Evolutionary conservation across 495 filamentous ascomycete species (phyloP), one percentile per base, ranked within the genome.

Genomic region (Annulohypoxylon moriforme): DNA sequence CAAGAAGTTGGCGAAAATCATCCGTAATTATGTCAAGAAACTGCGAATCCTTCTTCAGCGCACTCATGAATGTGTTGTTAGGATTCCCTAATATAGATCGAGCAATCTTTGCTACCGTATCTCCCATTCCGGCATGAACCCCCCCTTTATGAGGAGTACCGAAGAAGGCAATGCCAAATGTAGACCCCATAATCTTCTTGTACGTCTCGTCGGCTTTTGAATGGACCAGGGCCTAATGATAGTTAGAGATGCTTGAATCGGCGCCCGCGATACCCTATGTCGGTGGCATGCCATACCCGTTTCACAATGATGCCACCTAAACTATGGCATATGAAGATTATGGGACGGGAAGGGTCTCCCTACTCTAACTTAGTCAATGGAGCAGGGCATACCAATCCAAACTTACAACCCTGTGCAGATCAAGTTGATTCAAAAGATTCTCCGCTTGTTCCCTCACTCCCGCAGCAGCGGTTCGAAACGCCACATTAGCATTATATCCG

Each of bases 401-500:
- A 44, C 59, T 16, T 49, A 73, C 70, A 1, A 1, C 16, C 20
- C 68, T 42, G 16, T 34, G 50, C 60, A 31, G 14, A 0, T 73
- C 55, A 4, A 79, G 53, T 10, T 59, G 69, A 46, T 75, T 76
- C 13, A 80, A 52, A 2, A 82, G 60, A 18, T 77, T 77, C 20
- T 74, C 63, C 1, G 79, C 76, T 22, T 80, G 77, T 29, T 82
- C 78, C 16, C 70, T 57, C 10, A 82, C 71, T 0, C 76, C 80
- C 20, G 76, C 75, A 10, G 60, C 40, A 3, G 74, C 73, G 3
- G 67, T 74, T 56, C 60, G 71, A 40, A 76, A 77, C 16, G 71
- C 76, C 25, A 75, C 78, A 61, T 77, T 79, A 16, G 80, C 72
- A 62, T 82, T 82, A 46, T 83, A 83, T 16, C 76, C 76, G 33